phyloP scores from a whole-genome alignment of 495 filamentous ascomycete species.

The Amniculicola lignicola region DNA sequence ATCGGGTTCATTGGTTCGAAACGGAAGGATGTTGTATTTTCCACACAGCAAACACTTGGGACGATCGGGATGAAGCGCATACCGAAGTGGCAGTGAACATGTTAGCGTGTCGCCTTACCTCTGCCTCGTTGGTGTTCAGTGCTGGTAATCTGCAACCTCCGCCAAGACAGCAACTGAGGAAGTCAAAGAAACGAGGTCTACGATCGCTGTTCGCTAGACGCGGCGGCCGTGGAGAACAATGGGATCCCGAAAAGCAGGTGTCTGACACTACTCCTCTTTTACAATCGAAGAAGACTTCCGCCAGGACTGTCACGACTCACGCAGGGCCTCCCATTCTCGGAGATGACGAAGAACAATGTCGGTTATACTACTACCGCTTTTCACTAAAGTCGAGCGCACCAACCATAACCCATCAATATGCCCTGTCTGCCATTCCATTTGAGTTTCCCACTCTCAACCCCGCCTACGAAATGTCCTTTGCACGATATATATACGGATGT shows the following conservation, averaged over 20 bases:
- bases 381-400: slow-evolving; percentile 34
- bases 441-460: slow-evolving; percentile 59
- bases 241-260: neutral
- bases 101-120: slow-evolving; percentile 60
- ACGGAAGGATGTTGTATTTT: slow-evolving; percentile 63
- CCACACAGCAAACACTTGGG: slow-evolving; percentile 67
- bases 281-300: neutral
- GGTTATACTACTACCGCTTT: slow-evolving; percentile 65
- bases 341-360: slow-evolving; percentile 59
- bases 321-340: slow-evolving; percentile 1
- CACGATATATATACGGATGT: slow-evolving; percentile 58
- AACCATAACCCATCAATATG: slow-evolving; percentile 57
- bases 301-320: neutral
- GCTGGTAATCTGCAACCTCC: slow-evolving; percentile 56
- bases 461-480: slow-evolving; percentile 50
- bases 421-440: slow-evolving; percentile 58
- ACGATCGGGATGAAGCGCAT: slow-evolving; percentile 35
- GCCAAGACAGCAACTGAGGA: neutral
- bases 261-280: neutral
- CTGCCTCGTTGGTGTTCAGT: slow-evolving; percentile 56
- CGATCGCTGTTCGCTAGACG: slow-evolving; percentile 42
- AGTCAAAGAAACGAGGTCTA: neutral
- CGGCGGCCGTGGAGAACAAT: slow-evolving; percentile 26
- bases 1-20: slow-evolving; percentile 59
- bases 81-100: slow-evolving; percentile 51